Evolutionary conservation across 202 grass and related monocot species (phyloP), one percentile per base, ranked within the genome.

Genomic region (Dendrocalamus latiflorus): DNA sequence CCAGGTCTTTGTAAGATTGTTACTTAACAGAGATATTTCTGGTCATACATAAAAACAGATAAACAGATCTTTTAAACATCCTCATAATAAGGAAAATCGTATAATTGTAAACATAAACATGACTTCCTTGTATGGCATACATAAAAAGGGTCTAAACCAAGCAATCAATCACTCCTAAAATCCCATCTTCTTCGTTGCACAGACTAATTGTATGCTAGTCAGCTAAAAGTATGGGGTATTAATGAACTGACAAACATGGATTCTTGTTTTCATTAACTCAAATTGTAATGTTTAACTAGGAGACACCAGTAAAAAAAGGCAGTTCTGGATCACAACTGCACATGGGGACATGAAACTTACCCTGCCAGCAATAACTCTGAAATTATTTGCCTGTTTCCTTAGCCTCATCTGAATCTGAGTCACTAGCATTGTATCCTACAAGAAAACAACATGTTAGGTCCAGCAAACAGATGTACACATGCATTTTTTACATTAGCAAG

Each of bases 341-440:
- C 63, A 39, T 30, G n/a, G 33, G 37, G 18, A 59, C 12, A 87
- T 57, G 66, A 79, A 89, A 84, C 76, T 76, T 83, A 94, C 84
- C 83, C 70, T 18, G 26, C 13, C 74, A 76, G 62, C 50, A 48
- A 75, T 25, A 81, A 48, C 30, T 45, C 43, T 25, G n/a, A 22
- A 39, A 13, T 77, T 86, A 88, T 81, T 91, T 89, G 72, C 25
- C 24, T 66, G 61, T 90, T 79, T 85, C 84, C 61, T 89, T 85
- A 43, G 73, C 48, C 69, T 89, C 85, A 75, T 92, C 94, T 59
- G 91, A 85, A 82, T 89, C 91, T 47, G 94, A 97, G 63, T 97
- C 94, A 77, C 94, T 94, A 82, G 91, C 91, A 92, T 92, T 97
- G 65, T 94, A 97, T 50, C 91, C 94, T 97, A 72, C 43, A 81